These are phyloP conservation scores for Elaphomyces granulatus DNA, from an alignment of 495 filamentous ascomycete genomes.

Conservation along the genomic window DNA sequence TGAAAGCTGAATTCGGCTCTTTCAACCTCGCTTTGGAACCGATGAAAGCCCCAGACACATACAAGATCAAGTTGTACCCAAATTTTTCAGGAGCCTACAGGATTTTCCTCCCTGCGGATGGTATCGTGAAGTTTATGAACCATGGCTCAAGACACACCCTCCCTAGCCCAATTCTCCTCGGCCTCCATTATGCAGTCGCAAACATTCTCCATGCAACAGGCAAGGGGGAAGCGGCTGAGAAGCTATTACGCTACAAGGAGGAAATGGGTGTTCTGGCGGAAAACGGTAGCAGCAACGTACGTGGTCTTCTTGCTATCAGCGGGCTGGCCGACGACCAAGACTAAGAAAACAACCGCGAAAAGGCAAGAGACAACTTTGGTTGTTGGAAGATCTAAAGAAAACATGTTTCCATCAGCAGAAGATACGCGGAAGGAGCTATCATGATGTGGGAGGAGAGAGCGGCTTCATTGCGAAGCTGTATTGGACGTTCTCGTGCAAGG, in stretches of 20 bases:
- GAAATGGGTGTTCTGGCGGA: not conserved
- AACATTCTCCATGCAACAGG: not conserved
- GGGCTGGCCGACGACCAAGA: too few relatives aligned
- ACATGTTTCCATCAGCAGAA: too few relatives aligned
- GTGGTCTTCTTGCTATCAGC: not conserved
- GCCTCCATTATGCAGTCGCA: not conserved
- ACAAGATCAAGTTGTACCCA: not conserved
- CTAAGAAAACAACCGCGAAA: too few relatives aligned
- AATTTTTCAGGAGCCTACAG: not conserved
- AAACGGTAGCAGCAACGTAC: not conserved
- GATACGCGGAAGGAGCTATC: too few relatives aligned
- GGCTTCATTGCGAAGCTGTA: too few relatives aligned
- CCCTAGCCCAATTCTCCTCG: not conserved
- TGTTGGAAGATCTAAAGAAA: too few relatives aligned
- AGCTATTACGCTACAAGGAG: not conserved
- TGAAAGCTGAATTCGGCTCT: conserved; percentile 2
- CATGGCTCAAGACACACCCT: not conserved
- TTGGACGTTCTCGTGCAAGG: too few relatives aligned
- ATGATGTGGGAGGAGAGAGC: too few relatives aligned
- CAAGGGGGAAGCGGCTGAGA: not conserved
- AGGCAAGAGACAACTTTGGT: too few relatives aligned
- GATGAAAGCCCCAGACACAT: not conserved
- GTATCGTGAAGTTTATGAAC: not conserved
- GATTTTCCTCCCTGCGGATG: not conserved
- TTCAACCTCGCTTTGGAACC: conserved; percentile 2